Base-by-base conservation (phyloP, 495 filamentous ascomycete species). In the Schizothecium vesticola region DNA sequence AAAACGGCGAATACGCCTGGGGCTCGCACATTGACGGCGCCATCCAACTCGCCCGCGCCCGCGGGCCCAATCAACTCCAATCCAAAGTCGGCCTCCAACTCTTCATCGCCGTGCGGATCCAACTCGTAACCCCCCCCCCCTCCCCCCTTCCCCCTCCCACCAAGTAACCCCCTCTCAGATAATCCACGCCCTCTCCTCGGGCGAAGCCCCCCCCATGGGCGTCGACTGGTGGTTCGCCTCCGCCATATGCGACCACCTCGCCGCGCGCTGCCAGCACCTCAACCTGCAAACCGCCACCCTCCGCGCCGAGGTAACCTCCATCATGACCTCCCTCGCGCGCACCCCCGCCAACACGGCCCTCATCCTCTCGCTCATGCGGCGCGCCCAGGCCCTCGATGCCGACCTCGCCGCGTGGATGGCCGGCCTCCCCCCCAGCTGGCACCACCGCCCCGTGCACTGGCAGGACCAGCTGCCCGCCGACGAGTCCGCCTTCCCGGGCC, bases 21-120 rank as follows among this genome's bases (percentile, higher is more conserved):
- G 81, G 80, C 36, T 81, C 81, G 7, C 86, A 88, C 67, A 76
- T 84, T 51, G 80, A 85, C 33, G 86, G 85, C 25, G 86, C 86
- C 11, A 80, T 83, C 28, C 80, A 85, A 61, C 76, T 88, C 56
- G 82, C 85, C 55, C 82, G 81, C 70, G 77, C 83, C 8, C 79
- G 86, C 31, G 86, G 85, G 5, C 77, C 77, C 69, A 81, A 83
- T 66, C 82, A 86, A 68, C 60, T 86, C 26, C 73, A 77, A n/a
- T 85, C 79, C 1, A 77, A 79, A 61, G 68, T 78, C 23, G 85
- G 85, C 2, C 66, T 83, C 33, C 71, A 77, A 59, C 74, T 88
- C 4, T 88, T 88, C 72, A 71, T 79, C 55, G 80, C 80, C n/a
- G 83, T 88, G 1, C 74, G 84, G 23, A 80, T 78, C 1, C 81